Conservation (phyloP, 176 grass and related monocot genomes). For the Urochloa ruziziensis region DNA sequence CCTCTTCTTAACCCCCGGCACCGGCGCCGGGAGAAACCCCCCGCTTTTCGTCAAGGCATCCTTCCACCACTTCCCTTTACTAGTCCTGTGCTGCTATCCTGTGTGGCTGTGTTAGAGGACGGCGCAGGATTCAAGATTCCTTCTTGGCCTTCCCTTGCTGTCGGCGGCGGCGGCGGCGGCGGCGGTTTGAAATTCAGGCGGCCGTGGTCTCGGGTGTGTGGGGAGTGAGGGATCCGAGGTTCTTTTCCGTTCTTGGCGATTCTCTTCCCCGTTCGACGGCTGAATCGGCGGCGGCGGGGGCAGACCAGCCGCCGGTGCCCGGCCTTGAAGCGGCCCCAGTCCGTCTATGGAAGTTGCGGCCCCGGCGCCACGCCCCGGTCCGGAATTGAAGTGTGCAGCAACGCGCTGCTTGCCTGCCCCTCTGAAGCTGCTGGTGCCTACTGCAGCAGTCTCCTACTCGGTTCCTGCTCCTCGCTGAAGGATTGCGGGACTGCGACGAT, state of each 20-base stretch:
- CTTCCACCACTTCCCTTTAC: background rate
- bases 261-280: background rate
- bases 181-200: background rate
- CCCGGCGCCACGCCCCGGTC: conserved; percentile 7
- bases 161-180: background rate
- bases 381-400: conserved; percentile 3
- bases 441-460: background rate
- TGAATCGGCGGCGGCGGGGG: background rate
- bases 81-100: background rate
- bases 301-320: conserved; percentile 4
- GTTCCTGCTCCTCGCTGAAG: background rate
- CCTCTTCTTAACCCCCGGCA: background rate
- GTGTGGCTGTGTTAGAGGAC: background rate
- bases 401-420: background rate
- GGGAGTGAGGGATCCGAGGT: conserved; percentile 13
- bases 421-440: background rate
- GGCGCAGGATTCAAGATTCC: conserved; percentile 17
- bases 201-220: background rate
- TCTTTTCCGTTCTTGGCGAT: background rate
- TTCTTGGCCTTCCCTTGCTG: background rate
- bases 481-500: background rate
- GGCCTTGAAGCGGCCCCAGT: conserved; percentile 11
- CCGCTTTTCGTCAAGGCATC: background rate
- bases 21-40: background rate
- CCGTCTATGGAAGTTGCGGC: conserved; percentile 50